Conservation (phyloP, 2,329 filamentous ascomycete genomes). For the Epichloe typhina region DNA sequence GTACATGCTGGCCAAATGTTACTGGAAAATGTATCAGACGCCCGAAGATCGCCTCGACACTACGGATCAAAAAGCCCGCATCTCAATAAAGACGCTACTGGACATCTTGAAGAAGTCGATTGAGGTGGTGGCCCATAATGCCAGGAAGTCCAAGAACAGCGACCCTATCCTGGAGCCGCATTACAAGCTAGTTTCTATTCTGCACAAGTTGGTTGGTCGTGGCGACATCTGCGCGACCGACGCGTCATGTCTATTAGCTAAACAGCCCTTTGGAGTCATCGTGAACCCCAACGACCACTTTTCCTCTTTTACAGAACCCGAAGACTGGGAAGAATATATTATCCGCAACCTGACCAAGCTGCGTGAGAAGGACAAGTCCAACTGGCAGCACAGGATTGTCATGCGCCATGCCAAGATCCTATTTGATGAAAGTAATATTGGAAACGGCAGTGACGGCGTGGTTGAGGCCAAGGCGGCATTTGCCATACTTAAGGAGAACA, state of each 20-base stretch:
- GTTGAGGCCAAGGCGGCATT: slow-evolving; percentile 69
- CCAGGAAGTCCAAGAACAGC: slow-evolving; percentile 43
- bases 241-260: slow-evolving; percentile 38
- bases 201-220: slow-evolving; percentile 64
- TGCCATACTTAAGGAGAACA: slow-evolving; percentile 55
- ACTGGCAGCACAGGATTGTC: slow-evolving; percentile 90
- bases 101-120: slow-evolving; percentile 37
- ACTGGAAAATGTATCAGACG: slow-evolving; percentile 51
- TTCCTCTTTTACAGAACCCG: slow-evolving; percentile 27
- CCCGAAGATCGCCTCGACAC: slow-evolving; percentile 28
- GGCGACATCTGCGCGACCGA: slow-evolving; percentile 34
- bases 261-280: slow-evolving; percentile 37
- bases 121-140: slow-evolving; percentile 33
- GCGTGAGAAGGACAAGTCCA: slow-evolving; percentile 70
- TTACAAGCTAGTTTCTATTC: slow-evolving; percentile 74
- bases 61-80: slow-evolving; percentile 24
- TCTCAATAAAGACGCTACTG: slow-evolving; percentile 28
- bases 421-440: slow-evolving; percentile 29
- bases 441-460: slow-evolving; percentile 30
- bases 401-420: slow-evolving; percentile 53
- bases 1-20: slow-evolving; percentile 48
- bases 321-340: slow-evolving; percentile 47
- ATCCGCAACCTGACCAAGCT: slow-evolving; percentile 37
- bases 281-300: slow-evolving; percentile 21
- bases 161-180: slow-evolving; percentile 84